These are phyloP conservation scores for Pseudocercospora cruenta DNA, from an alignment of 2,329 filamentous ascomycete species.

Conservation along the genomic window DNA sequence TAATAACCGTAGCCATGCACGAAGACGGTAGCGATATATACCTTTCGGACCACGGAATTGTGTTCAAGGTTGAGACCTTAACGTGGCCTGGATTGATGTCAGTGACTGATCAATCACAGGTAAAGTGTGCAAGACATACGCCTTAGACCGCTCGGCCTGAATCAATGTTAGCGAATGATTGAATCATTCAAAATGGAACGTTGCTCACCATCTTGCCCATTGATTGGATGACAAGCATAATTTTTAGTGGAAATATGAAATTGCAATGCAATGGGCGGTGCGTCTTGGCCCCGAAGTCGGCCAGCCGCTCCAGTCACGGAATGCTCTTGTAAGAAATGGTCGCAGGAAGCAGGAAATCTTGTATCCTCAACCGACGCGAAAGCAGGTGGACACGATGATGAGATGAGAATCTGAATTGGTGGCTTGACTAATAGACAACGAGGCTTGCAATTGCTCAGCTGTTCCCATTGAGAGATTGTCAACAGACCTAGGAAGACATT, in stretches of 20 bases:
- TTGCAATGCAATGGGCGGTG: not conserved
- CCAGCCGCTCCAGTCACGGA: not conserved
- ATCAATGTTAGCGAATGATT: not conserved
- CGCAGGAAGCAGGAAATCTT: too few species aligned
- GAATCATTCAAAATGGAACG: not conserved
- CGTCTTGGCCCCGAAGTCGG: not conserved
- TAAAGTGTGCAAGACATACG: not conserved
- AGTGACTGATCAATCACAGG: not conserved
- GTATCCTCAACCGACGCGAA: too few species aligned
- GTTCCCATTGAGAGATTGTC: too few species aligned
- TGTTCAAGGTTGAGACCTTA: constrained; percentile 10
- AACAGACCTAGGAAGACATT: too few species aligned
- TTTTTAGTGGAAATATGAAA: not conserved
- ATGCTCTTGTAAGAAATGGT: too few species aligned
- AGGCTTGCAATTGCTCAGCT: too few species aligned
- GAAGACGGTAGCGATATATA: too few species aligned
- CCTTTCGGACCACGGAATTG: constrained; percentile 6
- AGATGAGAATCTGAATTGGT: too few species aligned
- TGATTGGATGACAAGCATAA: not conserved
- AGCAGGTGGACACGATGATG: too few species aligned
- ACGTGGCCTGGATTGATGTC: not conserved
- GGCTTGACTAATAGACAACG: too few species aligned
- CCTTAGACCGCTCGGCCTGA: constrained; percentile 9
- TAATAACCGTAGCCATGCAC: not conserved
- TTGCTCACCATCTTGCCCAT: not conserved